These are phyloP conservation scores for Blastobotrys attinorum DNA, from an alignment of 805 yeast species.

Conservation along the genomic window DNA sequence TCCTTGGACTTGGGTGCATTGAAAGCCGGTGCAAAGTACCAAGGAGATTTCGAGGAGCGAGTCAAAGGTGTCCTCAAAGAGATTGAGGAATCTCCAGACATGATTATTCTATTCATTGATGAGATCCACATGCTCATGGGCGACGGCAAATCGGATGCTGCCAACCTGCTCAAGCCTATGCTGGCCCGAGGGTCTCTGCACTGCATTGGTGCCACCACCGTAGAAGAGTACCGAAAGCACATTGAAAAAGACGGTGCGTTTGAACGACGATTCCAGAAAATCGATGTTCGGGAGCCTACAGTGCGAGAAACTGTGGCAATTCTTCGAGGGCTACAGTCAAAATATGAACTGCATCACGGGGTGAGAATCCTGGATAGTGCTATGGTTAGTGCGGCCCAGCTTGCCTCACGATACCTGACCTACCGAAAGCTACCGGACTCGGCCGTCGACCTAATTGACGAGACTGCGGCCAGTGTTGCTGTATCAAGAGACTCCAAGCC, in stretches of 20 bases:
- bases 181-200: conserved; percentile 93
- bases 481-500: conserved; percentile 98
- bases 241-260: conserved; percentile 97
- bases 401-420: conserved; percentile 90
- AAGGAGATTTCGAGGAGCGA: conserved; percentile 98
- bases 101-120: conserved; percentile 89
- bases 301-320: conserved; percentile 91
- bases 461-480: conserved; percentile 93
- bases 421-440: conserved; percentile 95
- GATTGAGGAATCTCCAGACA: conserved; percentile 69
- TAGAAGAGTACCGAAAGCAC: conserved; percentile 85
- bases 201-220: conserved; percentile 97
- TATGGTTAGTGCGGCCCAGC: conserved; percentile 84
- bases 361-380: conserved; percentile 94
- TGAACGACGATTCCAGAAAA: conserved; percentile 96
- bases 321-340: conserved; percentile 89
- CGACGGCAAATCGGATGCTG: conserved; percentile 96
- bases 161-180: conserved; percentile 93
- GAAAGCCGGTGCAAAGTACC: conserved; percentile 97
- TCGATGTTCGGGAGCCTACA: conserved; percentile 92
- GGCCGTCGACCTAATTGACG: conserved; percentile 94
- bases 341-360: conserved; percentile 95
- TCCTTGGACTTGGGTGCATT: conserved; percentile 92
- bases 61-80: conserved; percentile 93
- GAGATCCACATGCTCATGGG: conserved; percentile 99